These are phyloP conservation scores for Medakamo hakoo DNA, from an alignment of 139 green algal genomes.

Conservation along the genomic window DNA sequence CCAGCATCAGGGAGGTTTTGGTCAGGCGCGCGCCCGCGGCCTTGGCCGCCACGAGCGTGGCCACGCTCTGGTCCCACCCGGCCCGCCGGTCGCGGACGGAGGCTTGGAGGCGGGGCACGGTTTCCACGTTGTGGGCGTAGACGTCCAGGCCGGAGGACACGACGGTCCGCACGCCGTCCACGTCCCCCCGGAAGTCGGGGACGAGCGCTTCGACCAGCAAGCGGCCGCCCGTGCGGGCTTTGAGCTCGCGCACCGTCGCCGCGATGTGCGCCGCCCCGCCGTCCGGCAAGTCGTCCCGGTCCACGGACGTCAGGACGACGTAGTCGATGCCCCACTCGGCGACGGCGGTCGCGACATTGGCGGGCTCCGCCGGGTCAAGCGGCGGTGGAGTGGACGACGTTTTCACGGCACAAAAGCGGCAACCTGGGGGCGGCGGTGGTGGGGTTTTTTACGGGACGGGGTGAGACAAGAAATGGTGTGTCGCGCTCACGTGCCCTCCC, in stretches of 20 bases:
- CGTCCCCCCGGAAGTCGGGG: constrained; percentile 57
- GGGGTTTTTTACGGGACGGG: too few species aligned
- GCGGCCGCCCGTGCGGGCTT: constrained; percentile 7
- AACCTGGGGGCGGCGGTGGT: too few species aligned
- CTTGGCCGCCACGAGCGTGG: constrained; percentile 61
- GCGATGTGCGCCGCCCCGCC: constrained; percentile 77
- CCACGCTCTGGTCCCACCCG: constrained; percentile 65
- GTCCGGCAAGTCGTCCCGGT: constrained; percentile 80
- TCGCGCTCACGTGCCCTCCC: too few species aligned
- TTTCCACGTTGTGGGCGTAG: constrained; percentile 98
- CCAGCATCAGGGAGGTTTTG: constrained; percentile 92
- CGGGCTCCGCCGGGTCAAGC: constrained; percentile 52
- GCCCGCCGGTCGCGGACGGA: constrained; percentile 70
- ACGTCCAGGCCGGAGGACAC: constrained; percentile 80
- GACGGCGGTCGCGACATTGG: constrained; percentile 56
- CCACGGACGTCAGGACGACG: constrained; percentile 78
- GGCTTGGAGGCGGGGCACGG: constrained; percentile 66
- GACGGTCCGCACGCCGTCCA: constrained; percentile 46
- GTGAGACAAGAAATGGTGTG: too few species aligned
- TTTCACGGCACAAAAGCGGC: constrained; percentile 80
- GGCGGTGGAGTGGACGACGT: constrained; percentile 44
- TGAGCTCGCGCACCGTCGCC: constrained; percentile 39
- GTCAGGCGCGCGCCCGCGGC: constrained; percentile 53
- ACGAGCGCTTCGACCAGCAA: constrained; percentile 13
- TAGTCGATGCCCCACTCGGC: constrained; percentile 74